Evolutionary conservation across 2,329 filamentous ascomycete species (phyloP).

Genomic region (Sporothrix sp.): DNA sequence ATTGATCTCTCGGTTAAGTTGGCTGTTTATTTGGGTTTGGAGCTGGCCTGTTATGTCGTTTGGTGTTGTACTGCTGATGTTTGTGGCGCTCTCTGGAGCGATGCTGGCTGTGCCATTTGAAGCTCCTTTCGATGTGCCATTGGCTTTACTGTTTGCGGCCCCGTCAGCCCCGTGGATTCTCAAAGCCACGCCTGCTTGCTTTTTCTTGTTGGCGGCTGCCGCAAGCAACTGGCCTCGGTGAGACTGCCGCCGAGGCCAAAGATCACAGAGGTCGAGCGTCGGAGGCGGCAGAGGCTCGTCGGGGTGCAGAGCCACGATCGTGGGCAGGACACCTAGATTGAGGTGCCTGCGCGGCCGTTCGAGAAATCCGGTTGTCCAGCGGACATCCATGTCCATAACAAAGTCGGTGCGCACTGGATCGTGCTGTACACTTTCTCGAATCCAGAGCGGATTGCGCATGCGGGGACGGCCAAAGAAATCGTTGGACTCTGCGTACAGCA

Average conservation of each 20-base stretch:
- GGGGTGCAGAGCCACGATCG: constrained; percentile 34
- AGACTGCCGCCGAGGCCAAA: constrained; percentile 2
- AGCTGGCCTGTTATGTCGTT: neutral
- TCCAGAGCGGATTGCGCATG: constrained; percentile 24
- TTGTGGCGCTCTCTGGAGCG: neutral
- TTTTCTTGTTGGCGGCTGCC: constrained; percentile 9
- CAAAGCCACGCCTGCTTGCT: neutral
- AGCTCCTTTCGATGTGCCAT: neutral
- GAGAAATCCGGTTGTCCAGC: constrained; percentile 35
- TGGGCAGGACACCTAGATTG: constrained; percentile 35
- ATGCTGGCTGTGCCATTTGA: neutral
- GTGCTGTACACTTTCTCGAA: constrained; percentile 27
- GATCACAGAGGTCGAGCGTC: constrained; percentile 1
- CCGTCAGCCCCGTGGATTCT: too few species aligned
- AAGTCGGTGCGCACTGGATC: constrained; percentile 31
- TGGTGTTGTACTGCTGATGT: neutral
- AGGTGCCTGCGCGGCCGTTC: constrained; percentile 24
- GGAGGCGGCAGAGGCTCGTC: constrained; percentile 21
- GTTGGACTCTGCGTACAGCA: constrained; percentile 32
- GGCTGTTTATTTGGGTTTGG: constrained; percentile 5
- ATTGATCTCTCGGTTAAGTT: constrained; percentile 11
- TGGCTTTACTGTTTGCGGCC: neutral
- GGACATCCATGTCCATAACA: constrained; percentile 39
- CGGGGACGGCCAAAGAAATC: constrained; percentile 32
- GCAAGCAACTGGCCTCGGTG: constrained; percentile 20